Evolutionary conservation across 495 filamentous ascomycete genomes (phyloP).

Genomic region (Hyaloscypha bicolor): DNA sequence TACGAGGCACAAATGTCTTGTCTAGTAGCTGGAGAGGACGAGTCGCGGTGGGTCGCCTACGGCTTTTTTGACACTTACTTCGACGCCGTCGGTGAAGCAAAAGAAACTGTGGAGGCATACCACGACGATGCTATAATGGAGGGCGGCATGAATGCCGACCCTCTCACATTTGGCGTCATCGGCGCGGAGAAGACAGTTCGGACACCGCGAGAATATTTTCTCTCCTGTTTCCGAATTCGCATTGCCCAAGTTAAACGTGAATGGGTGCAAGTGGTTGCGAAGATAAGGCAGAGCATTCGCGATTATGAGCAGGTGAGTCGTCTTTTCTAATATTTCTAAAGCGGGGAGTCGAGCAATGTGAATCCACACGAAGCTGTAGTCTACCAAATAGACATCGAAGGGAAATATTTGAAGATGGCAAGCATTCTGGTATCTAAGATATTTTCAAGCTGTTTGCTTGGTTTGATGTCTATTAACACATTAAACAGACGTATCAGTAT

Average conservation of each 20-base stretch:
- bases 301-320: slow-evolving; percentile 11
- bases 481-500: not conserved
- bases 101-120: slow-evolving; percentile 12
- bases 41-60: slow-evolving; percentile 12
- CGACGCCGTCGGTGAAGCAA: slow-evolving; percentile 5
- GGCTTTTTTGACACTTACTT: slow-evolving; percentile 16
- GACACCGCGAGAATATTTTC: slow-evolving; percentile 14
- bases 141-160: slow-evolving; percentile 6
- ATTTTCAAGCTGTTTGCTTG: no score
- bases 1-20: slow-evolving; percentile 16
- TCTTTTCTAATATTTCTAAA: not conserved
- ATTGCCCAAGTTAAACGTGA: slow-evolving; percentile 8
- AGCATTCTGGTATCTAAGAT: not conserved
- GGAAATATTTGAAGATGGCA: not conserved
- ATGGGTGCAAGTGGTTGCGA: slow-evolving; percentile 13
- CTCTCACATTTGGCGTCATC: slow-evolving; percentile 15
- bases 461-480: not conserved
- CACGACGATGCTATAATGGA: slow-evolving; percentile 9
- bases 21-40: slow-evolving; percentile 8
- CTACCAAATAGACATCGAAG: not conserved
- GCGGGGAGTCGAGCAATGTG: not conserved
- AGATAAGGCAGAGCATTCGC: not conserved
- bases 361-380: not conserved
- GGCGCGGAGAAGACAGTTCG: not conserved
- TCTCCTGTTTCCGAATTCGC: slow-evolving; percentile 10